Percentiles rank a stretch among this genome's conserved stretches.
Conservation (phyloP, 2,329 filamentous ascomycete species). For the Monilinia fructigena region DNA sequence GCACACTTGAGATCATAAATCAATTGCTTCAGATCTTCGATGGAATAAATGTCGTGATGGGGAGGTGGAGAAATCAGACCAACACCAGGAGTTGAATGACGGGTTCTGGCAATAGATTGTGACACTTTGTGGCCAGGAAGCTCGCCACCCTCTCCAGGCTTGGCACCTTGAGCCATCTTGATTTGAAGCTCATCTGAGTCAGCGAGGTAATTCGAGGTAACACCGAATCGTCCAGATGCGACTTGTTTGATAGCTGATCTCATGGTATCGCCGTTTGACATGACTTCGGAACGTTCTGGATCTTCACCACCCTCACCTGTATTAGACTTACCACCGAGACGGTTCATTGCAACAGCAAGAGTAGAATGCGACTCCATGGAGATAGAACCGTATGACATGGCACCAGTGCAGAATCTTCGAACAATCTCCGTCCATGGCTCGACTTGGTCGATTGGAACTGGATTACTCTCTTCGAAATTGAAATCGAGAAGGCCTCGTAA, state of each 20-base stretch:
- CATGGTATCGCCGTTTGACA: conserved; percentile 95
- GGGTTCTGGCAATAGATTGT: conserved; percentile 86
- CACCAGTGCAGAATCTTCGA: conserved; percentile 91
- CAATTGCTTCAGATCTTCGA: conserved; percentile 95
- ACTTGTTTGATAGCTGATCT: conserved; percentile 97
- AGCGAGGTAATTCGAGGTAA: conserved; percentile 90
- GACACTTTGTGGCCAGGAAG: conserved; percentile 96
- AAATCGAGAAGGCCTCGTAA: conserved; percentile 93
- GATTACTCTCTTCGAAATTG: conserved; percentile 81
- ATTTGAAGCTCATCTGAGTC: conserved; percentile 97
- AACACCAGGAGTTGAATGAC: conserved; percentile 94
- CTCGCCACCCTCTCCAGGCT: conserved; percentile 96
- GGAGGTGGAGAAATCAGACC: conserved; percentile 94
- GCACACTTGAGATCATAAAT: conserved; percentile 98
- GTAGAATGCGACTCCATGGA: conserved; percentile 98
- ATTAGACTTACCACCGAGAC: conserved; percentile 94
- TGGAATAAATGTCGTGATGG: conserved; percentile 98
- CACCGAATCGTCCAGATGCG: conserved; percentile 92
- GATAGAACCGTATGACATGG: conserved; percentile 98
- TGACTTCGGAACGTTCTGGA: conserved; percentile 78
- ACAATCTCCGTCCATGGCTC: conserved; percentile 99
- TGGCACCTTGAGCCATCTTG: conserved; percentile 98
- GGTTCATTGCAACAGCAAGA: conserved; percentile 93
- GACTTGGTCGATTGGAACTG: conserved; percentile 93
- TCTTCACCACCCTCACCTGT: conserved; percentile 97